phyloP scores from a whole-genome alignment of 495 filamentous ascomycete genomes.

The Neurospora hispaniola region DNA sequence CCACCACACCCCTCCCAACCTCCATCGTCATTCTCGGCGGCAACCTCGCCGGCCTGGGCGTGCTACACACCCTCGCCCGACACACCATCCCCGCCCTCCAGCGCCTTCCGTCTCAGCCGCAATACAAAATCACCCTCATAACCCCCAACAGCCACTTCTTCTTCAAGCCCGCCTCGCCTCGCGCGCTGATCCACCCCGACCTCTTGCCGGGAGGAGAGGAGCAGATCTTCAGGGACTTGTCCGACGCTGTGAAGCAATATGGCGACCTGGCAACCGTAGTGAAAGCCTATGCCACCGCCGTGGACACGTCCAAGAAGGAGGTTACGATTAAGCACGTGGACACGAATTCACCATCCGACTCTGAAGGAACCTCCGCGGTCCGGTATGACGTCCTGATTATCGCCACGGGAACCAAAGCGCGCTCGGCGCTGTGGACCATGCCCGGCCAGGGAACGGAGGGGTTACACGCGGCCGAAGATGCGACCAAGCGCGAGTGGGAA shows the following conservation, averaged over 20 bases:
- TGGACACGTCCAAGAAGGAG: not conserved
- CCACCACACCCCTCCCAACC: not conserved
- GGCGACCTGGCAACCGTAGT: not conserved
- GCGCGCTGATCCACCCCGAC: conserved; percentile 23
- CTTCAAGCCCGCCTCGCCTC: conserved; percentile 32
- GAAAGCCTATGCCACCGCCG: not conserved
- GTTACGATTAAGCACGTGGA: not conserved
- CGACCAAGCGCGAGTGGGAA: not conserved
- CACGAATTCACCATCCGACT: not conserved
- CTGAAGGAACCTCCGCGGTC: not conserved
- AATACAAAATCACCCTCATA: conserved; percentile 31
- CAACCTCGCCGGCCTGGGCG: conserved; percentile 24
- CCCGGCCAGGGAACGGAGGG: not conserved
- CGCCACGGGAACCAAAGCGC: conserved; percentile 2
- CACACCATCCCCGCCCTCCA: conserved; percentile 20
- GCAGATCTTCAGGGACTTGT: conserved; percentile 10
- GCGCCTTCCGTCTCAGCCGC: conserved; percentile 10
- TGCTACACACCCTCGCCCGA: conserved; percentile 28
- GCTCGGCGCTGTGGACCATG: not conserved
- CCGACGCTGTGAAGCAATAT: not conserved
- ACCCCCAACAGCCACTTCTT: conserved; percentile 29
- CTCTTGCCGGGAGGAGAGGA: conserved; percentile 23
- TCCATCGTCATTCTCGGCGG: conserved; percentile 30
- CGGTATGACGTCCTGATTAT: not conserved
- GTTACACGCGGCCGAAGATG: not conserved